phyloP scores from a whole-genome alignment of 345 rosid species.

The Arabidopsis thaliana region TAIR10.1 NC_003074.8:5229001-5229500 shows the following conservation, averaged over 20 bases:
- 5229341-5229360: conserved; percentile 32
- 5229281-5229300: conserved; percentile 7
- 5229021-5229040: background rate
- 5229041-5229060: background rate
- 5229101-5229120: too few relatives aligned
- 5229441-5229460: background rate
- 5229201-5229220: conserved; percentile 11
- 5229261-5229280: background rate
- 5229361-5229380: background rate
- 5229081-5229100: background rate
- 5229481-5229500: background rate
- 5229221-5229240: conserved; percentile 4
- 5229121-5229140: too few relatives aligned
- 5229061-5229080: background rate
- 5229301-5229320: background rate
- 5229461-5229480: conserved; percentile 1
- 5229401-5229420: background rate
- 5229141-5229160: background rate
- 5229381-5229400: conserved; percentile 19
- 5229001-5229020: background rate
- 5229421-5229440: background rate
- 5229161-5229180: background rate
- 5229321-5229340: conserved; percentile 21
- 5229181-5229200: background rate
- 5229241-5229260: background rate